phyloP scores from a whole-genome alignment of 768 basidiomycete species.

The Amanita pseudoporphyria region DNA sequence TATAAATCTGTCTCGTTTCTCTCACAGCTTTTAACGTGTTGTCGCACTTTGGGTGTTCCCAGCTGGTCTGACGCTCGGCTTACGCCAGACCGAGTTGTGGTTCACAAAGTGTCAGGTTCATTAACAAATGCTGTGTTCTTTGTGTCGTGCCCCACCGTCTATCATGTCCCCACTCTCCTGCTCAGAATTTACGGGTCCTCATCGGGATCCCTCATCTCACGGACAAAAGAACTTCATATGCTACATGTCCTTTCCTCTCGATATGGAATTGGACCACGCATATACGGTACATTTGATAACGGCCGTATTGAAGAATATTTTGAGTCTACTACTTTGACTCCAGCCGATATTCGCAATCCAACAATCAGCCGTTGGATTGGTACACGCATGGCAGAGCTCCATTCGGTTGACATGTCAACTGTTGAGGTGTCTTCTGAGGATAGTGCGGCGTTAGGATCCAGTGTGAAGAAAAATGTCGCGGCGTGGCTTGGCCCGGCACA shows the following conservation, averaged over 20 bases:
- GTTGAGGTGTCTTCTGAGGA: slow-evolving; percentile 39
- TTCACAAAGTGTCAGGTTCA: slow-evolving; percentile 83
- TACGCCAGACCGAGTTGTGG: slow-evolving; percentile 38
- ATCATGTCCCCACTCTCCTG: slow-evolving; percentile 54
- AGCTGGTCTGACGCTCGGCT: slow-evolving; percentile 46
- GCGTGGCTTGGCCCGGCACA: slow-evolving; percentile 66
- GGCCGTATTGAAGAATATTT: slow-evolving; percentile 96
- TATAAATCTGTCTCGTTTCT: slow-evolving; percentile 55
- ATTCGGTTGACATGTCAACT: slow-evolving; percentile 75
- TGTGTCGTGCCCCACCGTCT: slow-evolving; percentile 59
- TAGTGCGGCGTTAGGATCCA: slow-evolving; percentile 45
- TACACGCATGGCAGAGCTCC: slow-evolving; percentile 93
- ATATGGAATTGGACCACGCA: slow-evolving; percentile 82
- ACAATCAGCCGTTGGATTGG: slow-evolving; percentile 78
- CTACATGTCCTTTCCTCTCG: slow-evolving; percentile 83
- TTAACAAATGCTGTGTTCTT: slow-evolving; percentile 97
- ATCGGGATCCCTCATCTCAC: slow-evolving; percentile 79
- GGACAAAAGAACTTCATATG: slow-evolving; percentile 75
- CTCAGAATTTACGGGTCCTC: slow-evolving; percentile 91
- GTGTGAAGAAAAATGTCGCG: slow-evolving; percentile 55
- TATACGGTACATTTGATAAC: slow-evolving; percentile 94
- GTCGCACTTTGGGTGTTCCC: slow-evolving; percentile 45
- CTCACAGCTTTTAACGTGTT: slow-evolving; percentile 41
- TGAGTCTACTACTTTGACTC: slow-evolving; percentile 71
- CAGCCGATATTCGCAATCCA: slow-evolving; percentile 70